Conservation (phyloP, 306 rosid species). For the Cotoneaster glaucophyllus region DNA sequence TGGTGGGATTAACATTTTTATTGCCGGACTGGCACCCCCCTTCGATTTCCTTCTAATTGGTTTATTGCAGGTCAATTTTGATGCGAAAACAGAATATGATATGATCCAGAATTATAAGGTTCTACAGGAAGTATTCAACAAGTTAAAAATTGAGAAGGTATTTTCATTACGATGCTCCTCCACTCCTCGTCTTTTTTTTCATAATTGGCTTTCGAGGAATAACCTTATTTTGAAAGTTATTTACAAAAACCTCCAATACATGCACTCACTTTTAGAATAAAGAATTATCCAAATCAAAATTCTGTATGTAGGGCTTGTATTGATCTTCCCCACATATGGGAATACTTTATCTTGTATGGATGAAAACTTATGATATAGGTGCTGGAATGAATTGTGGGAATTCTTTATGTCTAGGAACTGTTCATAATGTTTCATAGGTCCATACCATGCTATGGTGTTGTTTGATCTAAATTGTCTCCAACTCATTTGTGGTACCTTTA, state of each 20-base stretch:
- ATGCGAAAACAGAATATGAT: slow-evolving; percentile 86
- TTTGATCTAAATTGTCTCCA: background rate
- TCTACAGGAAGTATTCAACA: slow-evolving; percentile 88
- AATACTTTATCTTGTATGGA: background rate
- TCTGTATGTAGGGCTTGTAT: background rate
- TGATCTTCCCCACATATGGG: background rate
- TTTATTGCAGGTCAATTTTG: slow-evolving; percentile 71
- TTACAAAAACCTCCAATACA: background rate
- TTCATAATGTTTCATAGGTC: background rate
- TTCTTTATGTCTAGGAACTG: background rate
- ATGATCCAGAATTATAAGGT: slow-evolving; percentile 96
- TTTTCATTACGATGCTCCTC: background rate
- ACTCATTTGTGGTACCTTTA: background rate
- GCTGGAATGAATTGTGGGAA: background rate
- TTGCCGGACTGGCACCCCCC: slow-evolving; percentile 14
- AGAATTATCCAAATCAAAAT: background rate
- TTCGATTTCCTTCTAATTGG: background rate
- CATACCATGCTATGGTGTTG: background rate
- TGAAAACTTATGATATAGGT: background rate
- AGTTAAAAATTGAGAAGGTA: slow-evolving; percentile 83
- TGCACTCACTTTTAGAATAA: background rate
- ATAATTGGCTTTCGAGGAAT: background rate
- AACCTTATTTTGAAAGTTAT: background rate
- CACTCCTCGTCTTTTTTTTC: background rate
- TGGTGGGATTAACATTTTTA: background rate